phyloP scores from a whole-genome alignment of 768 basidiomycete species.

The Suillus spraguei region DNA sequence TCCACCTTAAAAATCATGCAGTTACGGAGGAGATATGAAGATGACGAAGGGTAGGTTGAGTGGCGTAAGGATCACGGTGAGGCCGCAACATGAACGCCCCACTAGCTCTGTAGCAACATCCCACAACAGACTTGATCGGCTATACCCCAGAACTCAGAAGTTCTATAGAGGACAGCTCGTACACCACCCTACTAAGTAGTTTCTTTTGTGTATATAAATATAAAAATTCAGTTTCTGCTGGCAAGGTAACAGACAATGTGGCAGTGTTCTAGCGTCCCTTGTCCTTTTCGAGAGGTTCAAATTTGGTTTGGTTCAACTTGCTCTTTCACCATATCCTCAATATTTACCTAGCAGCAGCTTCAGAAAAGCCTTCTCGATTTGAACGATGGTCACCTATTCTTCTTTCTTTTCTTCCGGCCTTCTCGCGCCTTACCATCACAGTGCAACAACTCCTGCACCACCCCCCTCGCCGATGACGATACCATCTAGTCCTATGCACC shows the following conservation, averaged over 20 bases:
- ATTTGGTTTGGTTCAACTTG: conserved; percentile 22
- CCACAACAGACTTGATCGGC: too few species aligned
- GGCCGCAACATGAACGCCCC: too few species aligned
- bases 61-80: too few species aligned
- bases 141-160: too few species aligned
- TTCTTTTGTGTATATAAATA: too few species aligned
- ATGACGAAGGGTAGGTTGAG: too few species aligned
- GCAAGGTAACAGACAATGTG: background rate
- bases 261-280: background rate
- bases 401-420: conserved; percentile 73
- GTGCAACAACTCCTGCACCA: conserved; percentile 27
- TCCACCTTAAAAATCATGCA: too few species aligned
- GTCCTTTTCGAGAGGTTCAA: background rate
- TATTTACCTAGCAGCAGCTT: background rate
- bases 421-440: conserved; percentile 48
- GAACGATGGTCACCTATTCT: conserved; percentile 53
- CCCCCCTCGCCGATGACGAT: conserved; percentile 26
- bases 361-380: conserved; percentile 7
- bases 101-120: too few species aligned
- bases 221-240: background rate
- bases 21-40: too few species aligned
- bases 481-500: conserved; percentile 26
- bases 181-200: too few species aligned
- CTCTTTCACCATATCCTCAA: conserved; percentile 2
- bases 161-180: too few species aligned